A percentile compares a stretch with the other conserved stretches of the same genome.
phyloP scores from a whole-genome alignment of 108 stramenopile species.

The Skeletonema costatum region DNA sequence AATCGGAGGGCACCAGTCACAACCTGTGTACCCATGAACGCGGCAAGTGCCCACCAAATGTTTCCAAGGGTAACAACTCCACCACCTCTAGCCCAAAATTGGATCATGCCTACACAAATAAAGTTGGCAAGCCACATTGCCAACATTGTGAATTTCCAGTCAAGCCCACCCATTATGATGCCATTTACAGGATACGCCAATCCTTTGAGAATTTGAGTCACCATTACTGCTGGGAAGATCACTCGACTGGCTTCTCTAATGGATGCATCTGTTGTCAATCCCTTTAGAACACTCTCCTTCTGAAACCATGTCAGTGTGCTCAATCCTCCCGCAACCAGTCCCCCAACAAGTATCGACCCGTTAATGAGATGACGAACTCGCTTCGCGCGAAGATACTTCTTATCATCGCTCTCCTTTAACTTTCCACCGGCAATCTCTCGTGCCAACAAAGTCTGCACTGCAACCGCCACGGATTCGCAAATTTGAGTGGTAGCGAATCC shows the following conservation, averaged over 20 bases:
- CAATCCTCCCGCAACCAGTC: slow-evolving; percentile 59
- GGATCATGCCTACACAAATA: slow-evolving; percentile 74
- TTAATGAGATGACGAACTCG: slow-evolving; percentile 80
- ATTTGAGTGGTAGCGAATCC: slow-evolving; percentile 95
- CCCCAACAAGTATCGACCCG: slow-evolving; percentile 73
- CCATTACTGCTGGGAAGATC: slow-evolving; percentile 85
- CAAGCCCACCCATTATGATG: slow-evolving; percentile 92
- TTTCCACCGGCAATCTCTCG: slow-evolving; percentile 75
- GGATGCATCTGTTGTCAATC: slow-evolving; percentile 78
- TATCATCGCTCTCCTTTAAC: slow-evolving; percentile 20
- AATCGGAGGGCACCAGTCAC: slow-evolving; percentile 68
- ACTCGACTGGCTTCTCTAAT: slow-evolving; percentile 69
- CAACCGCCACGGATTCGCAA: slow-evolving; percentile 86
- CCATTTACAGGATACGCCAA: slow-evolving; percentile 95
- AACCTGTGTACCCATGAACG: slow-evolving; percentile 86
- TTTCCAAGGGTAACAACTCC: slow-evolving; percentile 53
- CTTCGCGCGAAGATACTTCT: slow-evolving; percentile 31
- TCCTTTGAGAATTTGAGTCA: slow-evolving; percentile 83
- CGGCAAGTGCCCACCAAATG: slow-evolving; percentile 90
- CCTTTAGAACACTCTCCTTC: slow-evolving; percentile 64
- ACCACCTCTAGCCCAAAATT: slow-evolving; percentile 42
- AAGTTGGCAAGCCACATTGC: slow-evolving; percentile 91
- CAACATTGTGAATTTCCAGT: slow-evolving; percentile 88
- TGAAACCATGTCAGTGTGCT: slow-evolving; percentile 80
- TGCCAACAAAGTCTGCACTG: slow-evolving; percentile 83